Evolutionary conservation across 768 basidiomycete species (phyloP), one percentile per base, ranked within the genome.

Genomic region (Mycena haematopus): DNA sequence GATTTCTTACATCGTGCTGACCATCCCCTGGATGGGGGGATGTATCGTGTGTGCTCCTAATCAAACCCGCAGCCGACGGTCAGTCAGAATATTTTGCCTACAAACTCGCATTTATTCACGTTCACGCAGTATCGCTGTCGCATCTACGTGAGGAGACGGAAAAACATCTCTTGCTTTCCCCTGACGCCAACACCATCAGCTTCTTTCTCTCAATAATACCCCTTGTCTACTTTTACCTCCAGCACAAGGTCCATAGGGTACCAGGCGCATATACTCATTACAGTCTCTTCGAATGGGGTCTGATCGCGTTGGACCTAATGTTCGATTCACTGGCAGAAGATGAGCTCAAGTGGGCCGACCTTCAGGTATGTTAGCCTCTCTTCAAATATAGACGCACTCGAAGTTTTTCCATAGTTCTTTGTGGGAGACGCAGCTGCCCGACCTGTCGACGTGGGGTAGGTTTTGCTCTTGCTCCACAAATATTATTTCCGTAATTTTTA

Each of bases 191-290:
- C 27, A 42, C 36, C 19, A 36, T 19, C 66, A 92, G 90, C 11
- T 96, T 95, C 75, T 92, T 95, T 68, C 69, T 74, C 6, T 79
- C 84, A 8, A 78, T 95, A 31, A 73, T 87, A 19, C 92, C 92
- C 17, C 79, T 96, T 68, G 77, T 94, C 11, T 93, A 92, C 74
- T 92, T 90, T 70, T 96, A 91, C 74, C 78, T 95, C 24, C 90
- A 90, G 69, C 95, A 96, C 76, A 93, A 94, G 69, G 86, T 92
- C 6, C 78, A 93, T 60, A 78, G 80, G 36, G 78, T 93, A 67
- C 90, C 93, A 1, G 93, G 94, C 72, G 94, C 95, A 13, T 96
- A 96, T 75, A 95, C 92, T 3, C 77, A 77, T 45, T 96, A 95
- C 70, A 86, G 89, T 47, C 89, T 95, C 75, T 91, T 92, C 68